Evolutionary conservation across 2,329 filamentous ascomycete species (phyloP).

Genomic region (Sclerotinia spermophila): DNA sequence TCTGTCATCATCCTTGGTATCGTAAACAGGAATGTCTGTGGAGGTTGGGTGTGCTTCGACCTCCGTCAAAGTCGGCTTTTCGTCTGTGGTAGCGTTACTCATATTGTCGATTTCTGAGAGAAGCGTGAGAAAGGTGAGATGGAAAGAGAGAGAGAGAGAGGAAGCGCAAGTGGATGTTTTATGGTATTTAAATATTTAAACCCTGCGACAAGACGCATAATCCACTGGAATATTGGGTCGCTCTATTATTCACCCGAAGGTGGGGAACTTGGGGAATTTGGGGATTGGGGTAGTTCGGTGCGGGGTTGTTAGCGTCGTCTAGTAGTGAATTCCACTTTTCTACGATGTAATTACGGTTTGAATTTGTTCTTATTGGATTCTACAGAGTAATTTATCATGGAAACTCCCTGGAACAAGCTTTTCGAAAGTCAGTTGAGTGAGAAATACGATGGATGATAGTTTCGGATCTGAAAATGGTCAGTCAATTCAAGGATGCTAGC

Average conservation of each 20-base stretch:
- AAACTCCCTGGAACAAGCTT: background rate
- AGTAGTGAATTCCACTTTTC: background rate
- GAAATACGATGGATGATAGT: background rate
- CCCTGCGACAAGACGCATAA: background rate
- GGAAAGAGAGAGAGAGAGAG: background rate
- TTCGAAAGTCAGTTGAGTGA: background rate
- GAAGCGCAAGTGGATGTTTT: background rate
- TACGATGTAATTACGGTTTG: background rate
- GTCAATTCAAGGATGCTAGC: background rate
- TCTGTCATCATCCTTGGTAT: background rate
- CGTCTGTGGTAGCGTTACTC: background rate
- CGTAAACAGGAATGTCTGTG: background rate
- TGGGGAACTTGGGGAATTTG: background rate
- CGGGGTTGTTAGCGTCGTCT: background rate
- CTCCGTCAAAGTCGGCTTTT: background rate
- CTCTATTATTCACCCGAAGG: background rate
- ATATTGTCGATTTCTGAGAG: background rate
- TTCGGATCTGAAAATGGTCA: background rate
- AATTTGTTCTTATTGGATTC: background rate
- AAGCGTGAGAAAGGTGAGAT: background rate
- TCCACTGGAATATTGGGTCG: background rate
- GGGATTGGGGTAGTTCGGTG: background rate
- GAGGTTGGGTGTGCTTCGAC: background rate
- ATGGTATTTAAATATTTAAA: background rate
- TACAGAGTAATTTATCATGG: background rate